Base-by-base conservation (phyloP, 495 filamentous ascomycete species). In the Penicillium arizonense region DNA sequence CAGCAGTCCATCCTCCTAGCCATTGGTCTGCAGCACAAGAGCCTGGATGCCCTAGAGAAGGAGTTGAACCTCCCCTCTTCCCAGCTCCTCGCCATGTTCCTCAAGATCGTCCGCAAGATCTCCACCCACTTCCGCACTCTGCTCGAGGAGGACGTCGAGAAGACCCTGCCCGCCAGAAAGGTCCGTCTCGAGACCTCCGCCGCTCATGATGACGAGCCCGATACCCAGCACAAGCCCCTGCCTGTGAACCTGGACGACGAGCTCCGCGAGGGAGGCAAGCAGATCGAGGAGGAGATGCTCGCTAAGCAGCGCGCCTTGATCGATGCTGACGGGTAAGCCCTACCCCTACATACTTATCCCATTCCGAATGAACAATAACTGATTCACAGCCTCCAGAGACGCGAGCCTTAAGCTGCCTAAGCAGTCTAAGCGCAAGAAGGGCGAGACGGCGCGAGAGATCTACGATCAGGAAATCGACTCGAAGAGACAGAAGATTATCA, bases 31-130 rank as follows among this genome's bases (percentile, higher is more conserved):
- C 95, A 97, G 67, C 79, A 87, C 40, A 97, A 97, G 75, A 85
- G 82, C 26, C 68, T 99, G 5, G 88, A 93, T 2, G 80, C 83
- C 18, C 67, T 97, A 13, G 90, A 94, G 64, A 85, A 86, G 50
- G 93, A 99, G 63, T 69, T 96, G 4, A 79, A 74, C 16, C 64
- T 96, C 0, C 82, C 84, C 3, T 77, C 81, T 9, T 87, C 85
- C 20, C 94, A 97, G 70, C 77, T 96, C 3, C 76, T 99, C 24
- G 90, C 93, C 26, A 96, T 97, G 84, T 96, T 97, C 74, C 88
- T 97, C 62, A 97, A 97, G 76, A 87, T 94, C 57, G 78, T 97
- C 58, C 81, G 93, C 26, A 97, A 96, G 71, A 78, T 96, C 30
- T 85, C 88, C 0, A 77, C 80, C 12, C 79, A 88, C 58, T 91